Evolutionary conservation across 1,284 basidiomycete genomes (phyloP), one percentile per base, ranked within the genome.

Genomic region (Tylopilus orsonianus): DNA sequence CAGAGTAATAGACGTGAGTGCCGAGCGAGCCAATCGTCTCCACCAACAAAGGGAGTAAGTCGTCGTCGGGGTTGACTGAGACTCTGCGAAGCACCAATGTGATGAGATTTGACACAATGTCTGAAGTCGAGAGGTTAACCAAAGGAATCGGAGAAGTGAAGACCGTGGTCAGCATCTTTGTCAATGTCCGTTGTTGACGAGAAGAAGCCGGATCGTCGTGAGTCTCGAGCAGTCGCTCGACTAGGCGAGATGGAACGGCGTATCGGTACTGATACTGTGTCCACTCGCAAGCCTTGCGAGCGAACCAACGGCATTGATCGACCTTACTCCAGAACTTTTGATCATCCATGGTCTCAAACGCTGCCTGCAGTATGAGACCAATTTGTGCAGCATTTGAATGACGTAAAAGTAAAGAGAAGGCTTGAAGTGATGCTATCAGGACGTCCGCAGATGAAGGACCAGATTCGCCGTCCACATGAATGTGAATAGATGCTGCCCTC

Each of bases 1-100:
- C 96, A 39, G 92, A 89, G 65, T 98, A 97, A 73, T 97, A 96
- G 47, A 96, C 84, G 65, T 97, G 93, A 7, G 87, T 84, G 26
- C 90, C 89, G 16, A 98, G 75, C 1, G 92, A 89, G 5, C 90
- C 77, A 47, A 97, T 87, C 61, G 90, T 90, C 49, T 85, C 77
- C 8, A 96, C 87, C 33, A 96, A 70, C 2, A 79, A 71, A 0
- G 85, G 78, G 8, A 97, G 71, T 8, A 93, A 72, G 4, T 74
- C 57, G 58, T 97, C 93, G n/a, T 79, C 70, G 0, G 78, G 68
- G 53, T 85, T 76, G 37, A 85, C 70, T 3, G 82, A 75, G 23
- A 87, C 76, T 46, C 90, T 79, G 41, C 90, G 86, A 39, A 93
- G 72, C 44, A 92, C 75, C 38, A 96, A 70, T 2, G 80, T 79